Evolutionary conservation across 23 red algal species (phyloP), one percentile per base, ranked within the genome.

Genomic region (Gracilaria domingensis): DNA sequence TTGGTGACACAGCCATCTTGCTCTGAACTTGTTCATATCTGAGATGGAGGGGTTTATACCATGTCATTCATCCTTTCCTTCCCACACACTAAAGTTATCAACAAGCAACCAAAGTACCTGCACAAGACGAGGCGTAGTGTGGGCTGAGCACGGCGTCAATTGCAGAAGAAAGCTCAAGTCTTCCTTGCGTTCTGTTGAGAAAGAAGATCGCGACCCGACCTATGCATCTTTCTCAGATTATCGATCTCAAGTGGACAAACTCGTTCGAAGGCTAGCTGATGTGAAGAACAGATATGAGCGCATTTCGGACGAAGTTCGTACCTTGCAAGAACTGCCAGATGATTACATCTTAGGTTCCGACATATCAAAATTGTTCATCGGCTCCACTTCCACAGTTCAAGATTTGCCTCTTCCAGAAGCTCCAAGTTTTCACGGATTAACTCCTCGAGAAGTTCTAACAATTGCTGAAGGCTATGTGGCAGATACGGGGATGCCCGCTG

Each of bases 341-440:
- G 60, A 57, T 28, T 87, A 71, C 28, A 73, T 87, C 16, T 42
- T 87, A 25, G 83, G 83, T 51, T 67, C 83, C 29, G 83, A 87
- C 37, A 29, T 87, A 38, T 87, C 83, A 20, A 75, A 47, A 37
- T 20, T 72, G 24, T 33, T 50, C 61, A 87, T 87, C 9, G 61
- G 60, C 14, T 54, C 64, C 13, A 87, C 66, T 6, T 87, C 83
- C 24, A 55, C 48, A 32, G 66, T 73, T 23, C 83, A 87, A 87
- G 83, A 87, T 45, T 65, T 87, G 33, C 44, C 48, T 36, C 40
- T 87, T n/a, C 83, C 83, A 28, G 42, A 65, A 18, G 1, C 83
- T 24, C 83, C 83, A 21, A 34, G 37, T 45, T 72, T 73, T 21
- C 49, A 69, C 42, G 60, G 66, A 34, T 54, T 72, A 57, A 30